These are phyloP conservation scores for Suhomyces prunicola DNA, from an alignment of 805 yeast species.

Conservation along the genomic window DNA sequence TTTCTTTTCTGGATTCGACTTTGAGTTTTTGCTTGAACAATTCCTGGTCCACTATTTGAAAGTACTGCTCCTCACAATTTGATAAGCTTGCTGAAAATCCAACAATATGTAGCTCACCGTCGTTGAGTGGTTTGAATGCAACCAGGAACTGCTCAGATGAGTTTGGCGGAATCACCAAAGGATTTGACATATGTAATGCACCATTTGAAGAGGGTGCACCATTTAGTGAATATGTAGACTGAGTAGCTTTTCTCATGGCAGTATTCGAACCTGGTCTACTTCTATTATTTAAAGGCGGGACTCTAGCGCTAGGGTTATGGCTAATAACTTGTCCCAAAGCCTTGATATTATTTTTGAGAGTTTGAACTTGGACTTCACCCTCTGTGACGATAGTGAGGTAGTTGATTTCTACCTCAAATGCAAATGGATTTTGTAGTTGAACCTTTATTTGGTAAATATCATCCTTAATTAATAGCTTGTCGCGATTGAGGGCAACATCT, in stretches of 20 bases:
- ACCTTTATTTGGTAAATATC: conserved; percentile 60
- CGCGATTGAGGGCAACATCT: conserved; percentile 44
- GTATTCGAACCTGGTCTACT: not conserved
- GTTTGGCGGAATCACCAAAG: conserved; percentile 23
- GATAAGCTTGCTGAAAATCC: conserved; percentile 53
- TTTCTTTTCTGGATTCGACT: conserved; percentile 2
- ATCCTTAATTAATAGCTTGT: conserved; percentile 33
- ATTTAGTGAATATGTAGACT: not conserved
- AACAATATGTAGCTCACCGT: conserved; percentile 47
- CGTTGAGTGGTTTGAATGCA: conserved; percentile 45
- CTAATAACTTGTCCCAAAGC: not conserved
- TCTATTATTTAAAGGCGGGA: not conserved
- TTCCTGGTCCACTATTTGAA: conserved; percentile 37
- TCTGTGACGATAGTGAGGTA: conserved; percentile 42
- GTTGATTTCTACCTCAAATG: conserved; percentile 63
- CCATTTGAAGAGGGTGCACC: not conserved
- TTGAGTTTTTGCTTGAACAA: conserved; percentile 10
- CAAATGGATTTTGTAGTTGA: conserved; percentile 73
- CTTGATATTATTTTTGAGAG: conserved; percentile 15
- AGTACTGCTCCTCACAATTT: conserved; percentile 47
- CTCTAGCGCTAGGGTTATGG: not conserved
- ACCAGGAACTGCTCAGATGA: conserved; percentile 38
- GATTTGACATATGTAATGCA: not conserved
- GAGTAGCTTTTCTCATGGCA: not conserved
- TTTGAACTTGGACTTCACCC: conserved; percentile 26